Percentiles rank a stretch among this genome's conserved stretches.
Evolutionary conservation across 306 rosid genomes (phyloP).

Genomic region (Purshia tridentata): DNA sequence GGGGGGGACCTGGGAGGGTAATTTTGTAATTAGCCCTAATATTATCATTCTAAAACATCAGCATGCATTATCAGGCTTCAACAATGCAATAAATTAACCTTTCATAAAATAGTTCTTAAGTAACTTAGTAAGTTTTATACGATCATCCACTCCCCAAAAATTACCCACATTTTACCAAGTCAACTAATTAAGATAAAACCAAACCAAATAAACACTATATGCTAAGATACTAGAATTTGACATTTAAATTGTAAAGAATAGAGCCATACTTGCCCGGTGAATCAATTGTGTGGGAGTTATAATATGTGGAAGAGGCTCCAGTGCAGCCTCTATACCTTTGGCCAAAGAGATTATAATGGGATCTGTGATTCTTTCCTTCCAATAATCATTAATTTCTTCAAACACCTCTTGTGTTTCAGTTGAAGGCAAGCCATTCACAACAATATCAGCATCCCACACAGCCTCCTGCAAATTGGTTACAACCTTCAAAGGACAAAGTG

Average conservation of each 20-base stretch:
- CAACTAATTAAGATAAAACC: neutral
- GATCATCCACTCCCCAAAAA: too few species aligned
- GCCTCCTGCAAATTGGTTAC: constrained; percentile 96
- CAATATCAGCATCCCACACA: constrained; percentile 95
- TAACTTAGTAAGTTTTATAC: too few species aligned
- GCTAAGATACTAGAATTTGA: neutral
- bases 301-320: constrained; percentile 82
- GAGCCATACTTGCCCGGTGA: constrained; percentile 72
- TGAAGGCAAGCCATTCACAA: constrained; percentile 95
- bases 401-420: constrained; percentile 83
- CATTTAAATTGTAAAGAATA: neutral
- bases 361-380: constrained; percentile 84
- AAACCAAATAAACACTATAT: neutral
- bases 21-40: too few species aligned
- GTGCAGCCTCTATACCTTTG: constrained; percentile 86
- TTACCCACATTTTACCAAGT: too few species aligned
- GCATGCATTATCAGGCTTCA: too few species aligned
- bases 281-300: constrained; percentile 88
- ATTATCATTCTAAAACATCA: too few species aligned
- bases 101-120: too few species aligned
- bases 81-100: too few species aligned
- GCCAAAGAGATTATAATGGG: constrained; percentile 85
- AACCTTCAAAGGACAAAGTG: constrained; percentile 88
- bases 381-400: constrained; percentile 77
- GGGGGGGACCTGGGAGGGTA: too few species aligned